These are phyloP conservation scores for Saccharomyces pastorianus DNA, from an alignment of 1,139 yeast species.

Conservation along the genomic window DNA sequence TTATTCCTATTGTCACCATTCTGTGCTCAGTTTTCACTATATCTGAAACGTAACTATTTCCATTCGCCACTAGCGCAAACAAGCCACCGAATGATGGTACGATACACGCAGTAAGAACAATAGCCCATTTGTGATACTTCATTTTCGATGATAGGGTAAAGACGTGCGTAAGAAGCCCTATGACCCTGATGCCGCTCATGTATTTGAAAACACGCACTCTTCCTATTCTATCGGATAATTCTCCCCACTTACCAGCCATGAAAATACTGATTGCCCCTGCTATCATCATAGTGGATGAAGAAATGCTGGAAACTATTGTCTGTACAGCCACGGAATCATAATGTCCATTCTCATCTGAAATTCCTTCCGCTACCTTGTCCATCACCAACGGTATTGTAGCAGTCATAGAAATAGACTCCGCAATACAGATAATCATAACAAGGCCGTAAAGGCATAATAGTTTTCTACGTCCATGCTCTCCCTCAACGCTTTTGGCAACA, in stretches of 20 bases:
- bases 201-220: conserved; percentile 19
- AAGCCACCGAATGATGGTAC: conserved; percentile 38
- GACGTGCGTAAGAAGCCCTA: conserved; percentile 9
- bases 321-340: conserved; percentile 32
- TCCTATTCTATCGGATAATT: conserved; percentile 22
- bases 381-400: conserved; percentile 24
- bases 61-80: conserved; percentile 40
- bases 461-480: neutral
- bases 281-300: conserved; percentile 9
- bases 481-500: neutral
- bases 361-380: conserved; percentile 22
- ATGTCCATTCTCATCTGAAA: conserved; percentile 3
- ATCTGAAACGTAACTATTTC: conserved; percentile 52
- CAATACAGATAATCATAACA: conserved; percentile 15
- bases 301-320: conserved; percentile 11
- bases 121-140: conserved; percentile 9
- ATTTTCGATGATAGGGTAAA: conserved; percentile 10
- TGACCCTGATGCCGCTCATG: conserved; percentile 10
- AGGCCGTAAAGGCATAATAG: conserved; percentile 14
- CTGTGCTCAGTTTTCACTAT: conserved; percentile 46
- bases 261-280: conserved; percentile 16
- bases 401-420: conserved; percentile 18
- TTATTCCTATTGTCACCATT: conserved; percentile 43
- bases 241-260: conserved; percentile 21
- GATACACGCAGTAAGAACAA: conserved; percentile 8